Conservation (phyloP, 176 grass and related monocot species). For the Ensete glaucum region DNA sequence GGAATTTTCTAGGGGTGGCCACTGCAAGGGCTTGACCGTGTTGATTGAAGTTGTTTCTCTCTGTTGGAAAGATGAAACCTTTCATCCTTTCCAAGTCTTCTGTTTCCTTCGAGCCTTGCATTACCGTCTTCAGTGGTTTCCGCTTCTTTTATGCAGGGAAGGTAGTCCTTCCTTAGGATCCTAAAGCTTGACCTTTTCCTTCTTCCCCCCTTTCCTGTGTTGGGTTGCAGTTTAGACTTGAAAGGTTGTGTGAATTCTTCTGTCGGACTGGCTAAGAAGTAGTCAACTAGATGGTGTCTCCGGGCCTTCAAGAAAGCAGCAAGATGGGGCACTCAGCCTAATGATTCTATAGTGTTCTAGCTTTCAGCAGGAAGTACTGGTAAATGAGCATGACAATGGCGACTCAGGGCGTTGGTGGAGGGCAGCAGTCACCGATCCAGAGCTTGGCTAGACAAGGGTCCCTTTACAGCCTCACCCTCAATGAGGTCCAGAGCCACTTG, state of each 20-base stretch:
- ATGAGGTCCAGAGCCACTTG: conserved; percentile 22
- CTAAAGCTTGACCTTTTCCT: no score
- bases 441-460: conserved; percentile 46
- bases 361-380: neutral
- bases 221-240: no score
- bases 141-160: no score
- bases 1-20: neutral
- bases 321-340: no score
- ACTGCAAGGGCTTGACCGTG: neutral
- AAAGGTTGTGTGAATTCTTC: neutral
- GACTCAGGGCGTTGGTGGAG: conserved; percentile 18
- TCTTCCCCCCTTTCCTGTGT: no score
- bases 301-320: no score
- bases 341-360: neutral
- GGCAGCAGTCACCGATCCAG: conserved; percentile 14
- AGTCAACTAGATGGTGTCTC: no score
- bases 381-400: conserved; percentile 63
- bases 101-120: neutral
- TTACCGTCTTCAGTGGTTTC: neutral
- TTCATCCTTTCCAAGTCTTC: neutral
- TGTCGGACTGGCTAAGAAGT: neutral
- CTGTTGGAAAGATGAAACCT: neutral
- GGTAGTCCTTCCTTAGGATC: no score
- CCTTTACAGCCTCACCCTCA: conserved; percentile 21
- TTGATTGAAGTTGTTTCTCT: neutral